Base-by-base conservation (phyloP, 2,329 filamentous ascomycete genomes). In the Fonsecaea pedrosoi region DNA sequence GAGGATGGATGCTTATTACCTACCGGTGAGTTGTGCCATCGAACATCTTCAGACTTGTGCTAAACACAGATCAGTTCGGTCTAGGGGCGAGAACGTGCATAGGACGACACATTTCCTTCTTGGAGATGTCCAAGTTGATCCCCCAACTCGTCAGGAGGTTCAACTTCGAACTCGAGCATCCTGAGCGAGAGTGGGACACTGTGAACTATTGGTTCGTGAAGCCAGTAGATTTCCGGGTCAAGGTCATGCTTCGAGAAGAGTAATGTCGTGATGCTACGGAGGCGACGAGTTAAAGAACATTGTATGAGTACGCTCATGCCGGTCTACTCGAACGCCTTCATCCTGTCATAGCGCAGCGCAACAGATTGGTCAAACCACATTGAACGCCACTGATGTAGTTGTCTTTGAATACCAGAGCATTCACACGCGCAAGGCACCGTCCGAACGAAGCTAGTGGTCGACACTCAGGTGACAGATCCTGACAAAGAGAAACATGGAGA, bases 61-160 rank as follows among this genome's bases (percentile, higher is more conserved):
- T 21, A 83, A 85, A 0, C 77, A 80, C 10, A 40, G 9, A 5
- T 37, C 57, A 78, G 77, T 79, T 78, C 65, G 77, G 77, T 7
- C 67, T 78, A 0, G 77, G 77, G 4, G 75, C 76, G 56, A 74
- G 84, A 69, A 86, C 84, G 1, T 75, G 73, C 62, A 69, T 75
- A 38, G 73, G 73, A 12, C 72, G 73, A 58, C 73, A 75, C 57
- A 73, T 76, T 37, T 71, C 69, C 7, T 69, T 71, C 18, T 54
- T 75, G 50, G 73, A 76, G 56, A 75, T 76, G 57, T 72, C 70
- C 9, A 76, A 76, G 64, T 56, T 75, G 25, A 72, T 75, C n/a
- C 73, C 73, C 15, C 67, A 70, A 61, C 64, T 75, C 38, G 64
- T 74, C 21, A 62, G 65, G 35, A 63, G 48, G 48, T 73, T 71